Percentiles rank a stretch among this genome's conserved stretches.
Conservation (phyloP, 1,139 yeast species). For the Citeromyces siamensis region DNA sequence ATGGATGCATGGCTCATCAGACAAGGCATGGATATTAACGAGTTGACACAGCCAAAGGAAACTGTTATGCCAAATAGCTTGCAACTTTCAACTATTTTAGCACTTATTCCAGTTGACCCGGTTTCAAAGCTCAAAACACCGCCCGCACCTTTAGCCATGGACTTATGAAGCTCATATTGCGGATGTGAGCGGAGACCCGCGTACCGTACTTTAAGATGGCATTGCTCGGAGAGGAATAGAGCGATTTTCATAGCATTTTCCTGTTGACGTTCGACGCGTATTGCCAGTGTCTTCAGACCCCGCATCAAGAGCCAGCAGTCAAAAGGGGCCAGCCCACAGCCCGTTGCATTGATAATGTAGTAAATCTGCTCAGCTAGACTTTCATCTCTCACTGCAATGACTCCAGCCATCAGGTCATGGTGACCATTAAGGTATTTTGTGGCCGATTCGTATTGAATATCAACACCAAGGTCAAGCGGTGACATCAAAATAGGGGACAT, state of each 20-base stretch:
- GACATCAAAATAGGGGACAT: conserved; percentile 82
- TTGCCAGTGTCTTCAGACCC: conserved; percentile 77
- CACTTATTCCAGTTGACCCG: conserved; percentile 55
- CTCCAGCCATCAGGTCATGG: conserved; percentile 94
- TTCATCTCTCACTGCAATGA: conserved; percentile 56
- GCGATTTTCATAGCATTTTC: conserved; percentile 66
- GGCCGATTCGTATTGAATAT: conserved; percentile 86
- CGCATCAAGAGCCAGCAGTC: conserved; percentile 82
- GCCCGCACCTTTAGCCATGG: conserved; percentile 77
- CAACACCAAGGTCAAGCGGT: conserved; percentile 79
- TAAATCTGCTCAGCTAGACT: conserved; percentile 57
- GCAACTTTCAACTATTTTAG: conserved; percentile 61
- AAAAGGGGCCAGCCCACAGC: conserved; percentile 84
- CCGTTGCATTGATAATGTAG: conserved; percentile 78
- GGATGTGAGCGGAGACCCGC: conserved; percentile 81
- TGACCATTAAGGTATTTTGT: conserved; percentile 90
- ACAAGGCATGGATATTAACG: conserved; percentile 86
- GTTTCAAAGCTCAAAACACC: conserved; percentile 87
- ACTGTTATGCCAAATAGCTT: conserved; percentile 83
- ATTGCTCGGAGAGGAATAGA: conserved; percentile 41
- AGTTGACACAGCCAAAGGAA: conserved; percentile 89
- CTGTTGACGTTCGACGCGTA: conserved; percentile 82
- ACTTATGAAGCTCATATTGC: conserved; percentile 64
- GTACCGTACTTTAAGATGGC: conserved; percentile 62
- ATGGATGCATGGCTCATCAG: conserved; percentile 96